Evolutionary conservation across 2,329 filamentous ascomycete genomes (phyloP), one percentile per base, ranked within the genome.

Genomic region (Ophiosphaerella korrae): DNA sequence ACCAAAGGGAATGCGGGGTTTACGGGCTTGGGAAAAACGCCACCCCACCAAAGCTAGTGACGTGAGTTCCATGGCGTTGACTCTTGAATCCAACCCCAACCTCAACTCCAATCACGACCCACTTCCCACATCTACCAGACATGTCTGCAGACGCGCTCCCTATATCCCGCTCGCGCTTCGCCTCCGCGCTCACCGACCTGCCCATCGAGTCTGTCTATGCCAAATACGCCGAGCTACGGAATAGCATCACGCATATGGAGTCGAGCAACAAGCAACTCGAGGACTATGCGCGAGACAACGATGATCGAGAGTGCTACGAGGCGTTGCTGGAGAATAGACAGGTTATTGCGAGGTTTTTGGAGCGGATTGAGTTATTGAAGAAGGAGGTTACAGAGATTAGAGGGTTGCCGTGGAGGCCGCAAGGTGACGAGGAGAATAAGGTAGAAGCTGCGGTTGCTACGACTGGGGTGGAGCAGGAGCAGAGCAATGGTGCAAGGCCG

Each of bases 141-240:
- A 88, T 89, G 85, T 87, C 86, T n/a, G 78, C 83, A 49, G 81
- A 84, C 63, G 72, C 85, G 6, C 66, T 70, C 9, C 87, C 87
- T 51, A 90, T 90, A 67, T 75, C 81, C 39, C 77, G 84, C 23
- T 71, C 78, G 14, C 82, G 82, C 68, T 90, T 90, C 77, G 84
- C 86, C 66, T 77, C 79, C 54, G 89, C 89, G 21, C 80, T 92
- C 59, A 78, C 81, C 58, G 83, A 86, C 53, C 84, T 92, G 48
- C 83, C 88, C 35, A 71, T 87, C 58, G 80, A 82, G 55, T 82
- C 82, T 50, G 85, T 92, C 6, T 86, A 88, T 74, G 80, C 88
- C 73, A 92, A 92, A 74, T 83, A 88, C 52, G 83, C 88, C 67
- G 89, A 92, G 72, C 80, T 92, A 55, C 84, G 84, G 70, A 92